These are phyloP conservation scores for Phialemoniopsis sp. DNA, from an alignment of 2,329 filamentous ascomycete species.

Conservation along the genomic window DNA sequence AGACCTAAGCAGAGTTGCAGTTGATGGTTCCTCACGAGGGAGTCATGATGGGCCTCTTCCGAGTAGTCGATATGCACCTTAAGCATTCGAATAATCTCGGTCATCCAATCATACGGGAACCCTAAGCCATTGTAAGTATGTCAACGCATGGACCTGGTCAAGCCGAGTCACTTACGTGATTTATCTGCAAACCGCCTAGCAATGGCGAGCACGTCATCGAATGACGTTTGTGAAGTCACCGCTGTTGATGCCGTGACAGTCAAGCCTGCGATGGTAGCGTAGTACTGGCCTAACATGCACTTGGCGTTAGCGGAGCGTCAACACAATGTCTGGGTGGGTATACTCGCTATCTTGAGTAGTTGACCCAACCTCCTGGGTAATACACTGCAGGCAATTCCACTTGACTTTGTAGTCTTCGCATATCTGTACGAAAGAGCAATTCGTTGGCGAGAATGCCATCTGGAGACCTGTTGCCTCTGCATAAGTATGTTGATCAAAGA, in stretches of 20 bases:
- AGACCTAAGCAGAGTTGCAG: slow-evolving; percentile 76
- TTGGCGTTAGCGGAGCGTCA: slow-evolving; percentile 6
- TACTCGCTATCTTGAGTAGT: slow-evolving; percentile 38
- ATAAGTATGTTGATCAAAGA: not conserved
- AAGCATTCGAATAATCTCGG: slow-evolving; percentile 64
- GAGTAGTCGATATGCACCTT: slow-evolving; percentile 79
- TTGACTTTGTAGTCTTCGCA: slow-evolving; percentile 54
- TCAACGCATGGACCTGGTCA: not conserved
- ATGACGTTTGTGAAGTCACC: slow-evolving; percentile 42
- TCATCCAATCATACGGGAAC: slow-evolving; percentile 59
- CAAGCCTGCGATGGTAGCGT: slow-evolving; percentile 58
- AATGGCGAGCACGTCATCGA: slow-evolving; percentile 70
- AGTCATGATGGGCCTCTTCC: slow-evolving; percentile 66
- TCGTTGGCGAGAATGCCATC: slow-evolving; percentile 57
- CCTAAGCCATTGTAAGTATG: slow-evolving; percentile 29
- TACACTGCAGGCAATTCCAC: slow-evolving; percentile 54
- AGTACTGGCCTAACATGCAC: slow-evolving; percentile 40
- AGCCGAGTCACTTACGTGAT: slow-evolving; percentile 20
- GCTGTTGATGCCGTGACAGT: slow-evolving; percentile 46
- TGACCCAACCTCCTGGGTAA: slow-evolving; percentile 41
- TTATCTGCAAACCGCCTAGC: slow-evolving; percentile 45
- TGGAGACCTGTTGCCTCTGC: slow-evolving; percentile 37
- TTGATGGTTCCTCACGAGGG: slow-evolving; percentile 66
- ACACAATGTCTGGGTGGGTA: slow-evolving; percentile 9
- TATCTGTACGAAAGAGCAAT: slow-evolving; percentile 54